Conservation (phyloP, 2,329 filamentous ascomycete genomes). For the Myriosclerotinia duriaeana region DNA sequence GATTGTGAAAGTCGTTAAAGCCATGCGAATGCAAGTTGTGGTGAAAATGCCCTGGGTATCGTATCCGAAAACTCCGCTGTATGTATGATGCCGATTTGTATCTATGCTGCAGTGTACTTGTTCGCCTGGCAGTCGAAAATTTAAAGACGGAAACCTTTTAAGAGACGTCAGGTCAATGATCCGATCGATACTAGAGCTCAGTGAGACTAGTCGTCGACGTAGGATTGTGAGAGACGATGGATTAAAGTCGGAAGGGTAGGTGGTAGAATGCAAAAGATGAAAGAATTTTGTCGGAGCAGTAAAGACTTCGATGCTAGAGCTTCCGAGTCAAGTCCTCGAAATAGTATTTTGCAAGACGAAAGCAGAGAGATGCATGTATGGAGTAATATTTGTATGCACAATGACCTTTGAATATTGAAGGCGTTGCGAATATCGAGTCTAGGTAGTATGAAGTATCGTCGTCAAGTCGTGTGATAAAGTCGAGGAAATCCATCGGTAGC, state of each 20-base stretch:
- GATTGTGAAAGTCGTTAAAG: neutral
- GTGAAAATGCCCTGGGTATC: constrained; percentile 6
- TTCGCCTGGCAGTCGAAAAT: neutral
- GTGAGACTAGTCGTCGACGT: neutral
- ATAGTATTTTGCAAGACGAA: neutral
- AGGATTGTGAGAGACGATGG: neutral
- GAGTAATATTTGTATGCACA: no score
- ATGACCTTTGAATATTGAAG: no score
- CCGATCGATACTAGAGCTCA: neutral
- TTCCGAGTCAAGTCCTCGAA: neutral
- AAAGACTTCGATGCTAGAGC: neutral
- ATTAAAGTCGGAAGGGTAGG: neutral
- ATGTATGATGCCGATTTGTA: neutral
- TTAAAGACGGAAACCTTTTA: neutral
- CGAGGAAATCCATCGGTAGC: neutral
- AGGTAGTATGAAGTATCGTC: no score
- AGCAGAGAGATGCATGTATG: neutral
- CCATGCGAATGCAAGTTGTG: neutral
- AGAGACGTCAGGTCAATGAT: neutral
- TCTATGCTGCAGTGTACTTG: neutral
- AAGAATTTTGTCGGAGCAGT: neutral
- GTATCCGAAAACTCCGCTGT: constrained; percentile 2
- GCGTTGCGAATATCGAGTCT: no score
- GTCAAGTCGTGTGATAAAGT: neutral
- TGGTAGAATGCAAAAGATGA: neutral